Conservation (phyloP, 2,329 filamentous ascomycete species). For the Aspergillus flavus region DNA sequence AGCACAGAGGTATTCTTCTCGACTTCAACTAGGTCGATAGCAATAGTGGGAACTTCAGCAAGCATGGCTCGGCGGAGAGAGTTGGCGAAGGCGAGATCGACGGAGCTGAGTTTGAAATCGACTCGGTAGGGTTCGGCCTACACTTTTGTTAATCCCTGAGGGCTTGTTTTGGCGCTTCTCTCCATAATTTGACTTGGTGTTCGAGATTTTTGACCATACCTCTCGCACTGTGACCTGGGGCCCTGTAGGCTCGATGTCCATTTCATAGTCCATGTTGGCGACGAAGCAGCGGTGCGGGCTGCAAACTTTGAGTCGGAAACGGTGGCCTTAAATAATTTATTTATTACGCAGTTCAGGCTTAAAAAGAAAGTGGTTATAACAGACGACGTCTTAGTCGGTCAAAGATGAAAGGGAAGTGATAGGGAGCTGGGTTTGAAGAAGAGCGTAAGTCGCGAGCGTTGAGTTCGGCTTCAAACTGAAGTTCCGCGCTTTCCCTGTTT, state of each 20-base stretch:
- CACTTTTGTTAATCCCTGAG: neutral
- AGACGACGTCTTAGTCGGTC: neutral
- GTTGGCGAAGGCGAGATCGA: conserved; percentile 91
- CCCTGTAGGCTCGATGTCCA: conserved; percentile 52
- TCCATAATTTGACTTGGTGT: neutral
- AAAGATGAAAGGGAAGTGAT: neutral
- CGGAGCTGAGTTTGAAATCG: conserved; percentile 87
- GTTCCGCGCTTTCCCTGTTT: conserved; percentile 26
- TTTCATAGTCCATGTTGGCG: conserved; percentile 47
- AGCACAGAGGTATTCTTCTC: conserved; percentile 93
- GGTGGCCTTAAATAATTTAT: neutral
- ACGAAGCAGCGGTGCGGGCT: conserved; percentile 28
- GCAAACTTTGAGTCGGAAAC: conserved; percentile 11
- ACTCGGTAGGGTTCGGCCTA: conserved; percentile 80
- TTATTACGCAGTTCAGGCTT: neutral
- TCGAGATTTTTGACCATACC: conserved; percentile 25
- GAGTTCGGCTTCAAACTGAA: conserved; percentile 14
- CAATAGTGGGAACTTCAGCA: conserved; percentile 90
- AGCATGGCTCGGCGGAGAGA: conserved; percentile 87
- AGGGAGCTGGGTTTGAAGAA: conserved; percentile 8
- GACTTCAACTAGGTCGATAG: conserved; percentile 92
- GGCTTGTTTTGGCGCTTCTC: neutral
- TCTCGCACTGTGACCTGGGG: conserved; percentile 53
- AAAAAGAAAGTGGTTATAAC: neutral
- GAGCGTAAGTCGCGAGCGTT: conserved; percentile 8